Conservation (phyloP, 2,329 filamentous ascomycete genomes). For the Claviceps quebecensis region DNA sequence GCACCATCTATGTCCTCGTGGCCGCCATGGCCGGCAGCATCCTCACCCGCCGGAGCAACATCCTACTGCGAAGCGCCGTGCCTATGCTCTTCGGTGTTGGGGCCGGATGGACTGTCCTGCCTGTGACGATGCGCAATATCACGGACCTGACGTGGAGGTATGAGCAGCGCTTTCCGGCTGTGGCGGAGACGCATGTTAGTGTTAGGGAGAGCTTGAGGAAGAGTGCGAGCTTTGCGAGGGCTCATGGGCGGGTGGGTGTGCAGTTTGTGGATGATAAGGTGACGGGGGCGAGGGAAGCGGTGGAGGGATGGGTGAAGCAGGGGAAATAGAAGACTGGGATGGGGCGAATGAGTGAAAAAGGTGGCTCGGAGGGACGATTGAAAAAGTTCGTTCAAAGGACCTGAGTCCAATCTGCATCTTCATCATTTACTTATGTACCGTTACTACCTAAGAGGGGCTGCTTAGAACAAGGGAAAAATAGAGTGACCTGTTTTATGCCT, state of each 20-base stretch:
- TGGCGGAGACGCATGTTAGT: constrained; percentile 69
- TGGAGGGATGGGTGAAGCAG: constrained; percentile 87
- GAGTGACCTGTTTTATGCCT: not conserved
- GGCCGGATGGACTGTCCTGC: constrained; percentile 73
- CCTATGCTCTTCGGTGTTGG: constrained; percentile 70
- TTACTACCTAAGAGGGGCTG: constrained; percentile 17
- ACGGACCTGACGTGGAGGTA: constrained; percentile 80
- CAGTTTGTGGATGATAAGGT: constrained; percentile 72
- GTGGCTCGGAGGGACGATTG: not conserved
- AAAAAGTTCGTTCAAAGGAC: not conserved
- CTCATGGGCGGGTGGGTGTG: constrained; percentile 57
- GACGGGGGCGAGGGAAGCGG: constrained; percentile 54
- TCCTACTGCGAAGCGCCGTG: constrained; percentile 62
- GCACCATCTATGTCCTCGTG: constrained; percentile 81
- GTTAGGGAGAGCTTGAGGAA: constrained; percentile 55
- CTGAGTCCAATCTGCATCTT: not conserved
- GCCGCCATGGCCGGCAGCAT: constrained; percentile 92
- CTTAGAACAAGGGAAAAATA: not conserved
- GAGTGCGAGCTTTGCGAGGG: constrained; percentile 58
- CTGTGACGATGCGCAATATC: constrained; percentile 81
- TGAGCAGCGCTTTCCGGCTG: constrained; percentile 72
- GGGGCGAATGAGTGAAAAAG: not conserved
- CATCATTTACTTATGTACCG: constrained; percentile 17
- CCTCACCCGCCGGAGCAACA: constrained; percentile 71
- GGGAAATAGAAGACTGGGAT: constrained; percentile 46